These are phyloP conservation scores for Trypethelium eluteriae DNA, from an alignment of 495 filamentous ascomycete genomes.

Conservation along the genomic window DNA sequence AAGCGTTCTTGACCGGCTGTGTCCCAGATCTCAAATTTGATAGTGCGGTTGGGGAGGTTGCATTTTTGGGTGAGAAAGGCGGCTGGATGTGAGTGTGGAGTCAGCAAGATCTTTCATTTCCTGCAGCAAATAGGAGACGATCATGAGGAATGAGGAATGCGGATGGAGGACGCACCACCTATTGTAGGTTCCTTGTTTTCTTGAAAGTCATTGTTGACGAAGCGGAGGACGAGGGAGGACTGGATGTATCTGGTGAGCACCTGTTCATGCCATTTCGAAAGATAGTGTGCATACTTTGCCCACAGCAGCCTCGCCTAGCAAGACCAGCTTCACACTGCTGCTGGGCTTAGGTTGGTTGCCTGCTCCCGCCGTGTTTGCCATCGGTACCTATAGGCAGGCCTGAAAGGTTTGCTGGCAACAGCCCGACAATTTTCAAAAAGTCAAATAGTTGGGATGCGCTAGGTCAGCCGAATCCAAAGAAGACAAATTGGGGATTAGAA, in stretches of 20 bases:
- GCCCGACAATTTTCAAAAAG: background rate
- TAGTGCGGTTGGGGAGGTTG: constrained; percentile 87
- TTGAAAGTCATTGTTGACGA: constrained; percentile 99
- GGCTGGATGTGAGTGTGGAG: constrained; percentile 45
- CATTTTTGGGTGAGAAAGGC: constrained; percentile 99
- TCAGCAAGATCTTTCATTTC: background rate
- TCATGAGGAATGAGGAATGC: constrained; percentile 4
- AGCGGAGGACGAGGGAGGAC: constrained; percentile 96
- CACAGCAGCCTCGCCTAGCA: constrained; percentile 93
- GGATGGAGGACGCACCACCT: constrained; percentile 65
- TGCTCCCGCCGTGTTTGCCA: constrained; percentile 40
- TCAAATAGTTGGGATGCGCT: background rate
- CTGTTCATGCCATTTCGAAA: background rate
- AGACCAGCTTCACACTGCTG: constrained; percentile 97
- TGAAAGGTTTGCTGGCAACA: background rate
- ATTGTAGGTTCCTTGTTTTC: constrained; percentile 99
- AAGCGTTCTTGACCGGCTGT: constrained; percentile 98
- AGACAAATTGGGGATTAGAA: background rate
- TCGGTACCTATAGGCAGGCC: constrained; percentile 10
- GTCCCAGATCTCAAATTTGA: constrained; percentile 99
- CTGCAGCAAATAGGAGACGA: background rate
- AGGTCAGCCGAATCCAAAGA: background rate
- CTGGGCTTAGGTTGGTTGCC: constrained; percentile 76
- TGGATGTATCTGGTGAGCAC: constrained; percentile 33
- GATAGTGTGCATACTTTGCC: constrained; percentile 68